Conservation (phyloP, 164 flowering plant species). For the Saururus chinensis region DNA sequence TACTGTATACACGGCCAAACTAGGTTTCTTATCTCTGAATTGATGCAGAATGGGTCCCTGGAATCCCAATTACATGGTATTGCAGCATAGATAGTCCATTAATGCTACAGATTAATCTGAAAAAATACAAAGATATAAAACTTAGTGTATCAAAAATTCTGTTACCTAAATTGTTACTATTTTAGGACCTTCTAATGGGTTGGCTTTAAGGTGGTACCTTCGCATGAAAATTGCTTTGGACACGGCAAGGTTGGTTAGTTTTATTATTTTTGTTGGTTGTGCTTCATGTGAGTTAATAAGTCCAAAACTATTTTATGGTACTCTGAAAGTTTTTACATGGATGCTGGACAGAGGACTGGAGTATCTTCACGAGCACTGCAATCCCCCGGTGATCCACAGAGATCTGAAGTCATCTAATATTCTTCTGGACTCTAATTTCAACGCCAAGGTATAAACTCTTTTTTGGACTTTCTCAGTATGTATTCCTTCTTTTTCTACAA, state of each 20-base stretch:
- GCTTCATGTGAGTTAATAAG: not conserved
- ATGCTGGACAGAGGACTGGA: conserved; percentile 73
- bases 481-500: not conserved
- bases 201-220: conserved; percentile 67
- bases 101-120: not conserved
- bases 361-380: conserved; percentile 84
- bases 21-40: conserved; percentile 65
- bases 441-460: conserved; percentile 56
- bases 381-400: conserved; percentile 89
- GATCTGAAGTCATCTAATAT: conserved; percentile 96
- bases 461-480: not conserved
- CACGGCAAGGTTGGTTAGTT: conserved; percentile 74
- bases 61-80: conserved; percentile 82
- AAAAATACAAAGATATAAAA: no score
- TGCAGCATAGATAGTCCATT: not conserved
- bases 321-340: conserved; percentile 1
- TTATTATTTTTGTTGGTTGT: not conserved
- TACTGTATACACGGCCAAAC: conserved; percentile 46
- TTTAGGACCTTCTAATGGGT: conserved; percentile 73
- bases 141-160: not conserved
- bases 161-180: not conserved
- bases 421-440: conserved; percentile 82
- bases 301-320: not conserved
- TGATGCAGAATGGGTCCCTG: conserved; percentile 89
- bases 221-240: conserved; percentile 95